Conservation (phyloP, 225 moss, liverwort and hornwort genomes). For the Rhytidiadelphus loreus region DNA sequence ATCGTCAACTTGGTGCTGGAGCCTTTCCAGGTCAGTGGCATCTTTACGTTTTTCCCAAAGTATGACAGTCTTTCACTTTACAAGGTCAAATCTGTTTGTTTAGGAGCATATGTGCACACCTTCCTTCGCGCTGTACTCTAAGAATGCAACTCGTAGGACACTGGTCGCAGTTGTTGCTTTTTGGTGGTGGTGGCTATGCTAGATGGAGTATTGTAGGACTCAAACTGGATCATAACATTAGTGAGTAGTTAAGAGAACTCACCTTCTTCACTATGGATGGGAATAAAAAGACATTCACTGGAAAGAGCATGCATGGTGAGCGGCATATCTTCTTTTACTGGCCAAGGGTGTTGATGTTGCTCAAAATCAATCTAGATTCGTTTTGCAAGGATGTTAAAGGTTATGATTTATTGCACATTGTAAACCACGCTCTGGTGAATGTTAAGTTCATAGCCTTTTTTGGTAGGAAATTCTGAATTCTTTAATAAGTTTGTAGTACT, state of each 20-base stretch:
- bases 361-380: neutral
- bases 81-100: neutral
- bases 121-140: neutral
- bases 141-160: neutral
- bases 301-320: neutral
- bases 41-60: neutral
- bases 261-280: neutral
- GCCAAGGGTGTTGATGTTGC: neutral
- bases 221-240: neutral
- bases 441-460: neutral
- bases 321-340: neutral
- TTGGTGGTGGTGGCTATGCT: neutral
- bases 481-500: neutral
- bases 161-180: neutral
- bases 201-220: neutral
- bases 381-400: neutral
- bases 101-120: neutral
- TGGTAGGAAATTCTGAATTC: neutral
- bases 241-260: neutral
- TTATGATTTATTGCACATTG: neutral
- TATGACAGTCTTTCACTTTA: neutral
- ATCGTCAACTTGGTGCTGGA: constrained; percentile 26
- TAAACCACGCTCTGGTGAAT: neutral
- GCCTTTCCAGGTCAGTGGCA: constrained; percentile 14
- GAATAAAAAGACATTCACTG: neutral